These are phyloP conservation scores for Mycena alexandri DNA, from an alignment of 768 basidiomycete species.

Conservation along the genomic window DNA sequence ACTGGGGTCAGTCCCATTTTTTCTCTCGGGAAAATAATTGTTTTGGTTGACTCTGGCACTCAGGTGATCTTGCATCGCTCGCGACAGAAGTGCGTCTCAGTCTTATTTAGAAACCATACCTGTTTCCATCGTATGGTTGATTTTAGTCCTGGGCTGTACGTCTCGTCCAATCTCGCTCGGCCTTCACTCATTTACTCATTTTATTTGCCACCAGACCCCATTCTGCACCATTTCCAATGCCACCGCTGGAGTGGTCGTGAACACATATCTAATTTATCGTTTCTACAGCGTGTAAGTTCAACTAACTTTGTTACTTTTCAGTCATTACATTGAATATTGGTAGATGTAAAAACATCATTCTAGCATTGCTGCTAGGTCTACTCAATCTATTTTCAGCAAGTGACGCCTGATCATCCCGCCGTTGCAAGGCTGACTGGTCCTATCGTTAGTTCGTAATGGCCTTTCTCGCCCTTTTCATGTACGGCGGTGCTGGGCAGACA, in stretches of 20 bases:
- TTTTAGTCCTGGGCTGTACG: too few species aligned
- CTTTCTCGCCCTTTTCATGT: not conserved
- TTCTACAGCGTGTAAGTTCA: slow-evolving; percentile 7
- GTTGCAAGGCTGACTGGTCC: not conserved
- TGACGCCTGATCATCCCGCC: too few species aligned
- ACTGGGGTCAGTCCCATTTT: too few species aligned
- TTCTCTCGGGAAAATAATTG: too few species aligned
- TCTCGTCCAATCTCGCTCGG: too few species aligned
- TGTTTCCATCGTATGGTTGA: too few species aligned
- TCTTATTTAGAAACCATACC: too few species aligned
- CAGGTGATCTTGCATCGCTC: too few species aligned
- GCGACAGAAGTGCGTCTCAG: too few species aligned
- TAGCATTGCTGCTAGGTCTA: not conserved
- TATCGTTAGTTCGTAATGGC: not conserved
- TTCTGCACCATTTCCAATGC: too few species aligned
- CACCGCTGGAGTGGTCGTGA: not conserved
- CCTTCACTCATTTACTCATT: too few species aligned
- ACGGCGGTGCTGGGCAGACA: not conserved
- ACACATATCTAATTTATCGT: slow-evolving; percentile 16
- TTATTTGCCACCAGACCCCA: not conserved
- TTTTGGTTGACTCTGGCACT: too few species aligned
- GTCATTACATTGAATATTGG: not conserved
- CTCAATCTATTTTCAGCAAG: not conserved
- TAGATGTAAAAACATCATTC: slow-evolving; percentile 11
- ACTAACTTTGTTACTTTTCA: not conserved